Base-by-base conservation (phyloP, 495 filamentous ascomycete species). In the Penicillium angulare region DNA sequence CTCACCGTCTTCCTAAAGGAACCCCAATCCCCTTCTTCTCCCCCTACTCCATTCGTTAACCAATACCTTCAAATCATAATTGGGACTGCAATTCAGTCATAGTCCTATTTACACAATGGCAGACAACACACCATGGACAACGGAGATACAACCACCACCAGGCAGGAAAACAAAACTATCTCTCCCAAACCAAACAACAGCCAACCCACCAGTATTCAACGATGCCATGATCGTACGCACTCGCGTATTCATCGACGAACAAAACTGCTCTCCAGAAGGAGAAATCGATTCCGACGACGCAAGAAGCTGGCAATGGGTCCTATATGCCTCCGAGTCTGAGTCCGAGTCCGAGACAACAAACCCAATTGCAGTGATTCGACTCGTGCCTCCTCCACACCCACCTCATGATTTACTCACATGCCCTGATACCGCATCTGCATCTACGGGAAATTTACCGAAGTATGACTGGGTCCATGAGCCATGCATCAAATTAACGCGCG, bases 271-370 rank as follows among this genome's bases (percentile, higher is more conserved):
- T 0, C 64, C 81, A 0, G 79, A 81, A 2, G 77, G 79, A 57
- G 92, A 97, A 59, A 74, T 87, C 58, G 92, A 97, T 71, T 67
- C 67, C 2, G 89, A 96, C 65, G 92, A 97, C 65, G 16, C 70
- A 2, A 79, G 88, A 7, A 83, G 80, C 52, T 90, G 82, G 73
- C 91, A 96, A 65, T 96, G 88, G 86, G 80, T 96, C 23, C 69
- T 84, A 22, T 95, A 90, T 68, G 53, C 48, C 5, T 18, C 44
- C n/a, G n/a, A 29, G 26, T 26, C 2, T 16, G 32, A 17, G 7
- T 40, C 8, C 3, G 23, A 35, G 8, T n/a, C 44, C 29, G 38
- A 31, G 22, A 1, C 45, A n/a, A 48, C 27, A 26, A 15, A 45
- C 21, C 55, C 59, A 1, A 82, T 91, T 31, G 91, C 81, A 6